phyloP scores from a whole-genome alignment of 2,329 filamentous ascomycete species.

The Leptographium flavum region DNA sequence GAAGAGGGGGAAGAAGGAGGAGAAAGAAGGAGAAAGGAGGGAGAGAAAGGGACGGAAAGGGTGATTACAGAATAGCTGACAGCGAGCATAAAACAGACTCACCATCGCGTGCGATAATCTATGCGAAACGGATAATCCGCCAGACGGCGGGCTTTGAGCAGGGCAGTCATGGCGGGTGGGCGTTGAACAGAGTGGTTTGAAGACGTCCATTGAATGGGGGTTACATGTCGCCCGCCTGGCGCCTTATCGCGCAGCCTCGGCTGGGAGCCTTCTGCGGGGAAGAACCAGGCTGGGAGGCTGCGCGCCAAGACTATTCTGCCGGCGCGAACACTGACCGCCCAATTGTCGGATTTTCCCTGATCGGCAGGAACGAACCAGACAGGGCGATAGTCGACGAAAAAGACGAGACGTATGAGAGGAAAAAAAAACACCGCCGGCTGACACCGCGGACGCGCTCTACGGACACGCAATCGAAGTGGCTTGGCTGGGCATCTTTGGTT shows the following conservation, averaged over 20 bases:
- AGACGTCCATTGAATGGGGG: too few species aligned
- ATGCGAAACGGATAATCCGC: slow-evolving; percentile 65
- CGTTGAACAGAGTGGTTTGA: too few species aligned
- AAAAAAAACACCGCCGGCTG: not conserved
- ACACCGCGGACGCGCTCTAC: too few species aligned
- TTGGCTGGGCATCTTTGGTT: too few species aligned
- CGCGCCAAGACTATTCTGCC: not conserved
- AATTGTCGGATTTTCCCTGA: not conserved
- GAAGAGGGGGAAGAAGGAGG: not conserved
- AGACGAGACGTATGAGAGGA: not conserved
- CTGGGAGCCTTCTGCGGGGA: not conserved
- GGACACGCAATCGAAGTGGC: too few species aligned
- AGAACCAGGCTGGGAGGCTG: not conserved
- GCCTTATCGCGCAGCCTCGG: slow-evolving; percentile 6
- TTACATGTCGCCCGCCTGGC: too few species aligned
- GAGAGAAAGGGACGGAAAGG: not conserved
- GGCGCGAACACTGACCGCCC: not conserved
- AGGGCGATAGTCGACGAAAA: not conserved
- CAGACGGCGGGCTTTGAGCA: slow-evolving; percentile 47
- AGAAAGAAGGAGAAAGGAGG: not conserved
- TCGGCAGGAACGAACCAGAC: not conserved
- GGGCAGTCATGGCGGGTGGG: not conserved
- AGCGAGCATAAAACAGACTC: slow-evolving; percentile 10
- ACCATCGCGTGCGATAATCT: slow-evolving; percentile 83
- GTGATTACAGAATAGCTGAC: not conserved